A percentile compares a stretch with the other conserved stretches of the same genome.
Conservation (phyloP, 2,329 filamentous ascomycete species). For the Colletotrichum abscissum region DNA sequence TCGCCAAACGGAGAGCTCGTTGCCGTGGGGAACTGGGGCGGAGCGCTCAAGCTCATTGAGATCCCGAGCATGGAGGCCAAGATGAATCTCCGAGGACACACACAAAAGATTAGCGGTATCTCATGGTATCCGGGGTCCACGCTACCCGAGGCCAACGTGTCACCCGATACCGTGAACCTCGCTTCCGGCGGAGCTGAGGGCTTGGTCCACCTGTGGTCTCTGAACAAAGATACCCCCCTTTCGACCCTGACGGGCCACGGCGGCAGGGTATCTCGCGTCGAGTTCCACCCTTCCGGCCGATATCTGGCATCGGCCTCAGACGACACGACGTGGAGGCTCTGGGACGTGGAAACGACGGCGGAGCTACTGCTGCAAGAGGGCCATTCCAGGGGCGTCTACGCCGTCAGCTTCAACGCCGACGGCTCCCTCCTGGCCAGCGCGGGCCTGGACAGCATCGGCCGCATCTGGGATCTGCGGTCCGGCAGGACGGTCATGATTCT, state of each 20-base stretch:
- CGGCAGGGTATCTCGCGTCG: slow-evolving; percentile 88
- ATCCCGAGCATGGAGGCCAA: slow-evolving; percentile 86
- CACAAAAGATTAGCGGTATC: slow-evolving; percentile 88
- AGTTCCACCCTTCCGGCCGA: slow-evolving; percentile 91
- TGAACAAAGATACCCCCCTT: slow-evolving; percentile 86
- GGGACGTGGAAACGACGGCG: slow-evolving; percentile 88
- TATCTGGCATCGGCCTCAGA: slow-evolving; percentile 95
- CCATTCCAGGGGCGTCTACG: slow-evolving; percentile 92
- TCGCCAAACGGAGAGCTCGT: slow-evolving; percentile 85
- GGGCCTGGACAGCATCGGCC: slow-evolving; percentile 93
- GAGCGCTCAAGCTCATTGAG: slow-evolving; percentile 85
- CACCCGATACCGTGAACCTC: slow-evolving; percentile 80
- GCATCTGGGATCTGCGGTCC: slow-evolving; percentile 94
- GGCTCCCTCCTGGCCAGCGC: slow-evolving; percentile 91
- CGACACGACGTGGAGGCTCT: slow-evolving; percentile 96
- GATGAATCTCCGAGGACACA: slow-evolving; percentile 83
- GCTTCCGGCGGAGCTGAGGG: slow-evolving; percentile 92
- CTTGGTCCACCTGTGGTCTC: slow-evolving; percentile 88
- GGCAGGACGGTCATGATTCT: slow-evolving; percentile 96
- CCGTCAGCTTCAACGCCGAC: slow-evolving; percentile 89
- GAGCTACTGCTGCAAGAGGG: slow-evolving; percentile 93
- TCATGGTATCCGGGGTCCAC: slow-evolving; percentile 91
- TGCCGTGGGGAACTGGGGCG: slow-evolving; percentile 93
- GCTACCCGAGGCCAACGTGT: slow-evolving; percentile 75
- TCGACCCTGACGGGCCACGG: slow-evolving; percentile 85